Evolutionary conservation across 305 asterid genomes (phyloP).

Genomic region (Galium porrigens): DNA sequence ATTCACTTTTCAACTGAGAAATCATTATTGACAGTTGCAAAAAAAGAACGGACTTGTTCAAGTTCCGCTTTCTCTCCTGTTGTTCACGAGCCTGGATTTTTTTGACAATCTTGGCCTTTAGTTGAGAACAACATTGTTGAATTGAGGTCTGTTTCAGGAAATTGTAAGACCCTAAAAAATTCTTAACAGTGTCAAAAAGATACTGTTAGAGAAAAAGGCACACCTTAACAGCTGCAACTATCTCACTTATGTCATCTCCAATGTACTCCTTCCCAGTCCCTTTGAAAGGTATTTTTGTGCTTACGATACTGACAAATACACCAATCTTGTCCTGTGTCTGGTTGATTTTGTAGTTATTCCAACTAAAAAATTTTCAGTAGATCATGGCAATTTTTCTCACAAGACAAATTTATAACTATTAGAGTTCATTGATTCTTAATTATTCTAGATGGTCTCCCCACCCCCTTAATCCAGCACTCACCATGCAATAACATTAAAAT

Average conservation of each 20-base stretch:
- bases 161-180: slow-evolving; percentile 18
- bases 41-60: slow-evolving; percentile 42
- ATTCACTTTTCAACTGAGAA: slow-evolving; percentile 16
- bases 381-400: neutral
- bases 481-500: neutral
- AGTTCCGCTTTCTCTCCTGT: slow-evolving; percentile 83
- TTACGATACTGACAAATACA: slow-evolving; percentile 81
- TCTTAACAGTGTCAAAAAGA: neutral
- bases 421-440: neutral
- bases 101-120: slow-evolving; percentile 68
- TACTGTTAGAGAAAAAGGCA: neutral
- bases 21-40: slow-evolving; percentile 9
- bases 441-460: neutral
- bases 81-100: slow-evolving; percentile 92
- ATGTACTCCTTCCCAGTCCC: slow-evolving; percentile 94
- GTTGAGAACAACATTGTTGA: slow-evolving; percentile 71
- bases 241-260: slow-evolving; percentile 90
- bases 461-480: neutral
- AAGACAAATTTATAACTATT: neutral
- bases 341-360: slow-evolving; percentile 85
- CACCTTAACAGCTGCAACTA: slow-evolving; percentile 89
- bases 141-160: slow-evolving; percentile 45
- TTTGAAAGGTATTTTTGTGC: slow-evolving; percentile 90
- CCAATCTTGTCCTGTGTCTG: slow-evolving; percentile 86
- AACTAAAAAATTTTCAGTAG: slow-evolving; percentile 33